Conservation (phyloP, 768 basidiomycete genomes). For the Suillus ampliporus region DNA sequence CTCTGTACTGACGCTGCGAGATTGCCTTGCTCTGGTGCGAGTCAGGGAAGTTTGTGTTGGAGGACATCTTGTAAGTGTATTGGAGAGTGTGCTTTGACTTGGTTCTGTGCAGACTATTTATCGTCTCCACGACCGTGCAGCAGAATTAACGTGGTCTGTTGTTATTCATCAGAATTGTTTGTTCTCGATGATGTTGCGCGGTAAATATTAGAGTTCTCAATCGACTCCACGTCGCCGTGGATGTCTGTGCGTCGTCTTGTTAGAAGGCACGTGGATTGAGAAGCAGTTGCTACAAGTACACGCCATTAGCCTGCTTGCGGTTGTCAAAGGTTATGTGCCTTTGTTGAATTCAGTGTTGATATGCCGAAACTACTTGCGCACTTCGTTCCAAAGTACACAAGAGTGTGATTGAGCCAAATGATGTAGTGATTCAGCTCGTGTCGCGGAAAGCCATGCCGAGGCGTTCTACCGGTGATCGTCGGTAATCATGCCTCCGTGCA, state of each 20-base stretch:
- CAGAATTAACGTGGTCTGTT: background rate
- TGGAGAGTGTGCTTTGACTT: background rate
- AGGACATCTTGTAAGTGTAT: background rate
- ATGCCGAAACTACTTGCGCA: background rate
- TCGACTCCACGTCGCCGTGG: background rate
- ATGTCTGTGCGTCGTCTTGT: background rate
- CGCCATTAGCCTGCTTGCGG: background rate
- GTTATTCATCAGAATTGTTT: background rate
- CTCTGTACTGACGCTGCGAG: background rate
- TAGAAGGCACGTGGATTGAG: background rate
- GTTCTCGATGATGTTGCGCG: too few relatives aligned
- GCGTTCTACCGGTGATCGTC: background rate
- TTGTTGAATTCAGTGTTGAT: too few relatives aligned
- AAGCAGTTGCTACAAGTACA: background rate
- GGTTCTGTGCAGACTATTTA: background rate
- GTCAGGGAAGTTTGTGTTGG: background rate
- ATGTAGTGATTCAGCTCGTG: background rate
- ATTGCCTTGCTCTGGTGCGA: background rate
- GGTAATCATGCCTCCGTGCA: background rate
- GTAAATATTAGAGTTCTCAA: background rate
- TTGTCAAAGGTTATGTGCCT: background rate
- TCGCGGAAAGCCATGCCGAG: background rate
- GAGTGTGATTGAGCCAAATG: background rate
- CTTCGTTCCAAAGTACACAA: background rate
- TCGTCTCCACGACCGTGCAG: background rate